Conservation (phyloP, 2,329 filamentous ascomycete species). For the Cladosporium sp. region DNA sequence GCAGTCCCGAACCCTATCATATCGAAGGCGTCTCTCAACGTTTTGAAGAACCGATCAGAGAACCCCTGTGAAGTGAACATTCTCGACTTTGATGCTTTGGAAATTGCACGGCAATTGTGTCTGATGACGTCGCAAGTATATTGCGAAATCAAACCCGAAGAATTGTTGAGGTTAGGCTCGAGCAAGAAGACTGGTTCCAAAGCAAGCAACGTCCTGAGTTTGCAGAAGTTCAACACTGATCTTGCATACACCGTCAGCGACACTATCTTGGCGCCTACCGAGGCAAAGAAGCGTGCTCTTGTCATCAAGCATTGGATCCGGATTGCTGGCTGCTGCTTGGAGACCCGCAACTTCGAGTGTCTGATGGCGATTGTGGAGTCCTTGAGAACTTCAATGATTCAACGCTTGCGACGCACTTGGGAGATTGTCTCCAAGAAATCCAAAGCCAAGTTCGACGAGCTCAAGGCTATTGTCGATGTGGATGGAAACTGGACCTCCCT, state of each 20-base stretch:
- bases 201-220: slow-evolving; percentile 85
- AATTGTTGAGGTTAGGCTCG: slow-evolving; percentile 89
- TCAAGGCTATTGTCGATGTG: slow-evolving; percentile 83
- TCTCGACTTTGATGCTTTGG: slow-evolving; percentile 84
- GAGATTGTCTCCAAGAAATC: slow-evolving; percentile 80
- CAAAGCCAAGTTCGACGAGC: slow-evolving; percentile 69
- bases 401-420: slow-evolving; percentile 86
- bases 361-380: slow-evolving; percentile 97
- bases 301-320: slow-evolving; percentile 99
- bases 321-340: slow-evolving; percentile 78
- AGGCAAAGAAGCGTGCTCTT: slow-evolving; percentile 83
- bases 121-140: slow-evolving; percentile 89
- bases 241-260: slow-evolving; percentile 90
- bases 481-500: slow-evolving; percentile 87
- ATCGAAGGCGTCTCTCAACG: slow-evolving; percentile 69
- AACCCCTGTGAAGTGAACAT: slow-evolving; percentile 69
- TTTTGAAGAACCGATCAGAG: slow-evolving; percentile 69
- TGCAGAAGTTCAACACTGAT: slow-evolving; percentile 89
- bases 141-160: slow-evolving; percentile 85
- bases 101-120: slow-evolving; percentile 87
- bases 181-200: slow-evolving; percentile 74
- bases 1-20: slow-evolving; percentile 62
- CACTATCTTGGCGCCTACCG: slow-evolving; percentile 81
- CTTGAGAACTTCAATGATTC: slow-evolving; percentile 85
- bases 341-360: slow-evolving; percentile 92